Conservation (phyloP, 2,329 filamentous ascomycete species). For the Lecanicillium sp. region DNA sequence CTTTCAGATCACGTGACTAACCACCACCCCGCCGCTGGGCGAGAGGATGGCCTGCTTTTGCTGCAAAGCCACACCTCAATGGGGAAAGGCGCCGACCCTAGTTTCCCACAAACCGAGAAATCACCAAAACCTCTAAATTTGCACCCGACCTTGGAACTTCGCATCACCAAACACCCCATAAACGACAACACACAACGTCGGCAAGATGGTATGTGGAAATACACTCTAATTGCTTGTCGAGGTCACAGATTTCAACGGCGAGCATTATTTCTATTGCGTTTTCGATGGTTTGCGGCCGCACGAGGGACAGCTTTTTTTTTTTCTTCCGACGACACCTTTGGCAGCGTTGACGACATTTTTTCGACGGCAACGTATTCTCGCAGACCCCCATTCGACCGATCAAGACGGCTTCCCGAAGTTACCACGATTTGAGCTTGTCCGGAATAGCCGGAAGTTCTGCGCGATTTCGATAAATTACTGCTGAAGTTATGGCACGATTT, state of each 20-base stretch:
- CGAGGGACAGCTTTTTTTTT: conserved; percentile 20
- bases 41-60: no score
- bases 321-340: neutral
- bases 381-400: no score
- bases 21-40: no score
- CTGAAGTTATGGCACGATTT: no score
- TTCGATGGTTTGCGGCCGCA: conserved; percentile 17
- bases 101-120: conserved; percentile 37
- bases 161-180: conserved; percentile 32
- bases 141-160: conserved; percentile 25
- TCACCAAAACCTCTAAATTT: conserved; percentile 35
- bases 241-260: conserved; percentile 8
- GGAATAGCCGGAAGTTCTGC: no score
- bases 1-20: neutral
- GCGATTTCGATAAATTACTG: no score
- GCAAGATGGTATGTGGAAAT: conserved; percentile 38
- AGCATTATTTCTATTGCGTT: conserved; percentile 7
- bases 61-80: conserved; percentile 23
- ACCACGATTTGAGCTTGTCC: no score
- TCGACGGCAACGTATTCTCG: no score
- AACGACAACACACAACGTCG: conserved; percentile 36
- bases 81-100: conserved; percentile 29
- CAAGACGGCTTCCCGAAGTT: no score
- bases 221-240: conserved; percentile 2
- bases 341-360: no score